Conservation (phyloP, 306 rosid species). For the Begonia masoniana region DNA sequence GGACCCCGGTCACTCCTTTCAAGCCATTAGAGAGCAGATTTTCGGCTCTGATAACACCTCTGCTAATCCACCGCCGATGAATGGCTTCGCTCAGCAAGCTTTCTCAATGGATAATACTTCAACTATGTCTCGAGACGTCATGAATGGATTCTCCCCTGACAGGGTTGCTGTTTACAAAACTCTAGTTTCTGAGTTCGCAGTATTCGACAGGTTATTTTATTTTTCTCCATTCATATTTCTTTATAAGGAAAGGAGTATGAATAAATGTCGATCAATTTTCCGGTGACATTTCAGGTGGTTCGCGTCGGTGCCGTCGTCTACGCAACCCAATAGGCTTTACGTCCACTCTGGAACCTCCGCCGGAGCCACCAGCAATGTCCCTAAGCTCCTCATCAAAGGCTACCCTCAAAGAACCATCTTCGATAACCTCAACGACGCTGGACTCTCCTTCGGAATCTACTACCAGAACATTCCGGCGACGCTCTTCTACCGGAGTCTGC, state of each 20-base stretch:
- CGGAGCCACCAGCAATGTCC: conserved; percentile 70
- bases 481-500: conserved; percentile 47
- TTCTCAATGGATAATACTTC: conserved; percentile 56
- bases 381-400: conserved; percentile 35
- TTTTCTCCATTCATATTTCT: not conserved
- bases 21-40: conserved; percentile 69
- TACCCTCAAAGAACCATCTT: conserved; percentile 73
- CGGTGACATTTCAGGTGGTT: conserved; percentile 50
- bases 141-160: conserved; percentile 70
- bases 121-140: conserved; percentile 38
- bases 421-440: conserved; percentile 39
- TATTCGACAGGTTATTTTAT: conserved; percentile 57
- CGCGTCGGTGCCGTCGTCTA: conserved; percentile 68
- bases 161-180: conserved; percentile 44
- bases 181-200: conserved; percentile 70
- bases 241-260: not conserved
- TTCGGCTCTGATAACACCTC: conserved; percentile 45
- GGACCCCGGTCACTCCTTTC: conserved; percentile 90
- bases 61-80: conserved; percentile 56
- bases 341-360: conserved; percentile 76
- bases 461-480: conserved; percentile 66
- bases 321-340: conserved; percentile 74
- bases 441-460: conserved; percentile 66
- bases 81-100: conserved; percentile 80
- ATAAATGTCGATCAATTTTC: not conserved